Evolutionary conservation across 345 rosid genomes (phyloP), one percentile per base, ranked within the genome.

Genomic region (Heritiera littoralis): DNA sequence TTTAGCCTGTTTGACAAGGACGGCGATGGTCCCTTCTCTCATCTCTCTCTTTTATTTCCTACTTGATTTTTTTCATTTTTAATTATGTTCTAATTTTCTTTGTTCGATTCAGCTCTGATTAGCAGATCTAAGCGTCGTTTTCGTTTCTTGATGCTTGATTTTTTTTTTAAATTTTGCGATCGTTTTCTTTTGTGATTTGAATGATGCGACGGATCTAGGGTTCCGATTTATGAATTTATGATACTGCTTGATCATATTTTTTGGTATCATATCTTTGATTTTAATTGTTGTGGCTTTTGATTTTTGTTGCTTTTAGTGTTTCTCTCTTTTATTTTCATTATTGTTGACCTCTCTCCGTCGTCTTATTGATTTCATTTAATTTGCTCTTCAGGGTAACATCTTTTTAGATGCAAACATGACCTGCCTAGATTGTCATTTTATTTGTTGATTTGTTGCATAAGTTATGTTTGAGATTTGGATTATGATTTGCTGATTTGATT

Each of bases 1-100:
- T 78, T 78, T 40, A 78, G 80, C 76, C 75, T 78, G 4, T 78
- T 78, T 14, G 80, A 78, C 68, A 78, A 78, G 80, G 80, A 78
- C 9, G 80, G 80, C 75, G 80, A 78, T 68, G 80, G 80, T 78
- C 49, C 66, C 30, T 70, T 48, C 63, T 45, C 80, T 78, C 20
- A 41, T 59, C 45, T 9, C 10, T 69, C 49, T 41, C 9, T 9
- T 49, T 9, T 9, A 14, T 11, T 48, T 35, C 35, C 0, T 41
- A 13, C 12, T 38, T 45, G 1, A 5, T 69, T 7, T 58, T 45
- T 41, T 46, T 59, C 9, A 6, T 67, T 28, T 58, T 45, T n/a
- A n/a, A 12, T 55, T 12, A 18, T 10, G 49, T 40, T 73, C 18
- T 45, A 9, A 13, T 67, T 68, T 56, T 35, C 3, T 5, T 69